Base-by-base conservation (phyloP, 2,329 filamentous ascomycete genomes). In the Sporothrix humicola region DNA sequence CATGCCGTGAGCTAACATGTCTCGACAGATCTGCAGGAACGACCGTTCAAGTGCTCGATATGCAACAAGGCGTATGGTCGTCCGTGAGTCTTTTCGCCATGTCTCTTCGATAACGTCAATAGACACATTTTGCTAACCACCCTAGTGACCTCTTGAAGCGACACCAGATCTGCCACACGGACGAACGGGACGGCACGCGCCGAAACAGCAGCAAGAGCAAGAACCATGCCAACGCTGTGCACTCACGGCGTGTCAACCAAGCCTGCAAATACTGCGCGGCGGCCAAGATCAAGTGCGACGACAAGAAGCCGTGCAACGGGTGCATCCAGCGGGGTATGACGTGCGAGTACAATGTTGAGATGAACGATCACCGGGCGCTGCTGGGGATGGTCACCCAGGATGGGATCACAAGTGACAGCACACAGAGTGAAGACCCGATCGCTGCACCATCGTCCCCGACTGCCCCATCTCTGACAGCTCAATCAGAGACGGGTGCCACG, bases 261-360 rank as follows among this genome's bases (percentile, higher is more conserved):
- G 87, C 87, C 15, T 88, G 87, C 75, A 83, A 83, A 31, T 80
- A 84, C 10, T 88, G 87, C 75, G 86, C 87, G 3, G 78, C 82
- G 20, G 86, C 87, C 12, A 82, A 87, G 23, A 85, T 88, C 61
- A 88, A 88, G 76, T 88, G 87, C 74, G 86, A 87, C 74, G 87
- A 88, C 73, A 78, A 81, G 26, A 88, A 88, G 79, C 87, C 87
- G 46, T 88, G 87, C 77, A 83, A 83, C 20, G 83, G 86, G 44
- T 88, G 87, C 75, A 80, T 83, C 69, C 84, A 81, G 72, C 83
- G 86, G 42, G 84, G 84, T 59, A 75, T 88, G 71, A 78, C 76
- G 15, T 88, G 87, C 79, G 83, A 84, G 72, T 82, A 71, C 59
- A 37, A 26, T n/a, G 10, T 31, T 8, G 73, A 72, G 17, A 15